Evolutionary conservation across 208 protist genomes (phyloP), one percentile per base, ranked within the genome.

Genomic region (Balamuthia mandrillaris): DNA sequence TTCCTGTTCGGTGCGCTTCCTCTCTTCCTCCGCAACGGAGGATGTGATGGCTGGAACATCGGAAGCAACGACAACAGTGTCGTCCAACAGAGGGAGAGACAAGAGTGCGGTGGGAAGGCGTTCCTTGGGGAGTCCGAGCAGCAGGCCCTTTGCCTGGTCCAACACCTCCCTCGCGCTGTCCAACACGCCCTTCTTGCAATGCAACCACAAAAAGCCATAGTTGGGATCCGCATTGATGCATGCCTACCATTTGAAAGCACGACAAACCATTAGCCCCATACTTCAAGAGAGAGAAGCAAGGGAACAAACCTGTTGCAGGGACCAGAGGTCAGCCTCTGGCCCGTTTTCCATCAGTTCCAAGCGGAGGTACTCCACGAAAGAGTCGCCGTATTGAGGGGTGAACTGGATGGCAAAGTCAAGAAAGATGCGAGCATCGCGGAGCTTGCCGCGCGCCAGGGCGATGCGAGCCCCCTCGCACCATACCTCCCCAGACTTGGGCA

Each of bases 321-420:
- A 84, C 35, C 56, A 60, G 14, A 87, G 60, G 68, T 94, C 87
- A 31, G 68, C 86, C 7, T 88, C 72, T 18, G 77, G 6, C 18
- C 87, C 90, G 37, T 89, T 82, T 18, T 86, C 58, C 33, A 96
- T 75, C 3, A 95, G 81, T 54, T 93, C 84, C 18, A 94, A 86
- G 29, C 92, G 24, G 0, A 96, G 54, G 63, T 89, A 88, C 86
- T 96, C 95, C 29, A 96, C 90, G 61, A 96, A 96, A 16, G 94
- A 96, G 63, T 96, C 95, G 61, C 93, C 94, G 86, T 96, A 96
- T 88, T 96, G 95, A 24, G 95, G 95, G 49, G 95, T 96, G 84
- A 96, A 96, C 56, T 95, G 86, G 41, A 95, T 92, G 10, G 94
- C 91, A 82, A 93, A 93, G 16, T 94, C 77, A 3, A 96, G 86